Base-by-base conservation (phyloP, 805 yeast species). In the Lipomyces lipofer region DNA sequence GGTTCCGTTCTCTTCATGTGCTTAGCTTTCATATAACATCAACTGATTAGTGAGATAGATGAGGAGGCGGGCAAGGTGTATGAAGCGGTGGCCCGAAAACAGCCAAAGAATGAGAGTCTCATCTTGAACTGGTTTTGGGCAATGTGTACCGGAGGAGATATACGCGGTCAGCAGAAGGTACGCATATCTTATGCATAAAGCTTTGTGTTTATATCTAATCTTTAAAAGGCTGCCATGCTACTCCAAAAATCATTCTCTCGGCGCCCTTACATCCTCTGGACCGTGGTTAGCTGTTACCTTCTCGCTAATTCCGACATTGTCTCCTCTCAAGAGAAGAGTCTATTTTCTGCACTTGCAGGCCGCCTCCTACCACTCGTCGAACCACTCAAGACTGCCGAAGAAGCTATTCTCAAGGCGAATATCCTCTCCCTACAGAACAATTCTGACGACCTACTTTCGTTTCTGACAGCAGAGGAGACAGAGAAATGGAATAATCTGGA, bases 331-430 rank as follows among this genome's bases (percentile, higher is more conserved):
- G 86, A 83, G 60, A 64, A 65, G 47, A 71, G 67, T 35, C 69
- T 89, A 35, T 80, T 80, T 56, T 84, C 88, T 1, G 72, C 76
- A 54, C 70, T 89, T 30, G 91, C 89, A 0, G 64, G 75, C 54
- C 81, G 84, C 59, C 66, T 85, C 58, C 66, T 86, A 27, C 81
- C 78, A 27, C 69, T 69, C n/a, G 66, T 77, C 15, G 71, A 73
- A 42, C 88, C 92, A 0, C 72, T 76, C 43, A 60, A 72, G 38
- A 72, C 75, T 19, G 80, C 85, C 7, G 95, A 88, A 62, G 95
- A 90, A 56, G 70, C 78, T 2, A 88, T 73, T 59, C 79, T 88
- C 1, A 76, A 77, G 53, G 82, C 81, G 2, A 71, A 75, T 39
- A 75, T 87, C 1, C 68, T 83, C 56, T 38, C 47, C 33, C 15